phyloP scores from a whole-genome alignment of 768 basidiomycete genomes.

The Pulveroboletus ravenelii region DNA sequence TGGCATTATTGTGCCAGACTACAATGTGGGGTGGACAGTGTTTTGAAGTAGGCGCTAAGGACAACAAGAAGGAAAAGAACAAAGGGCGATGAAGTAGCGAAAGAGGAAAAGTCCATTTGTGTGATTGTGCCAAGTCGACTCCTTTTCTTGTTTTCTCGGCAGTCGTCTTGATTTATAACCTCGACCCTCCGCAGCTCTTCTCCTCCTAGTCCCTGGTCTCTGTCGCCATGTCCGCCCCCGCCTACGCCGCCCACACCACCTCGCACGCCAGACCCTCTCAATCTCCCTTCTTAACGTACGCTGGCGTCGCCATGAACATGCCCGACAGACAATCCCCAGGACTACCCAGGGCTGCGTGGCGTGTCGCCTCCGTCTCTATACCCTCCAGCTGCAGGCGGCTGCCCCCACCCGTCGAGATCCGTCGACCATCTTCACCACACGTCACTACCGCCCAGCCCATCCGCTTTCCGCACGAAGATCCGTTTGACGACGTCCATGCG shows the following conservation, averaged over 20 bases:
- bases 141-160: constrained; percentile 20
- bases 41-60: background rate
- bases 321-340: constrained; percentile 20
- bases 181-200: constrained; percentile 3
- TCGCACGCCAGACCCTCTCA: background rate
- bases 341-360: constrained; percentile 26
- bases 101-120: constrained; percentile 3
- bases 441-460: constrained; percentile 14
- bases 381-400: constrained; percentile 30
- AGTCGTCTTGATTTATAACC: constrained; percentile 19
- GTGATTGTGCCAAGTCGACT: constrained; percentile 6
- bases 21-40: constrained; percentile 10
- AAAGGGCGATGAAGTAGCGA: background rate
- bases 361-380: constrained; percentile 14
- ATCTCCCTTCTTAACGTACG: constrained; percentile 18
- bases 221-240: constrained; percentile 24
- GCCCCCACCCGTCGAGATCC: constrained; percentile 8
- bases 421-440: constrained; percentile 12
- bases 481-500: constrained; percentile 25
- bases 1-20: constrained; percentile 12
- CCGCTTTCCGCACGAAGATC: constrained; percentile 22
- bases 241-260: constrained; percentile 24
- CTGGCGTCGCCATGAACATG: constrained; percentile 23
- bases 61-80: background rate
- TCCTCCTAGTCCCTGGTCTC: constrained; percentile 9